These are phyloP conservation scores for Mediolabrus comicus DNA, from an alignment of 108 stramenopile species.

Conservation along the genomic window DNA sequence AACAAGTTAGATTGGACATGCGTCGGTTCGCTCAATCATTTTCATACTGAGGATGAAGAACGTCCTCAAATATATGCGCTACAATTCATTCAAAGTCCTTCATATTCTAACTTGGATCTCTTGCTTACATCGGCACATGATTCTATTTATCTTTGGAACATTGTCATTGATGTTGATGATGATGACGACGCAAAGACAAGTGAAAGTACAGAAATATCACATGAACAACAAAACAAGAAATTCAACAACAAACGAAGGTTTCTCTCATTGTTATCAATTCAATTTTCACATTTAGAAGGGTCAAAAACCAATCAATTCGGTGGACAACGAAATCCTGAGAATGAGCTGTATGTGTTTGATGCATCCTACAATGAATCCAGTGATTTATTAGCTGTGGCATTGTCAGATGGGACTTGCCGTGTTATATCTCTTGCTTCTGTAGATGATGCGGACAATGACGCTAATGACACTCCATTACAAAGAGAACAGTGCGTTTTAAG, in stretches of 20 bases:
- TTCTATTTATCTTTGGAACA: slow-evolving; percentile 77
- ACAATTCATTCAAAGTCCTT: slow-evolving; percentile 62
- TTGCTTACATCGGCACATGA: slow-evolving; percentile 82
- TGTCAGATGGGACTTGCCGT: slow-evolving; percentile 79
- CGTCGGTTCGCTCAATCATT: slow-evolving; percentile 40
- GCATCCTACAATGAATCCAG: slow-evolving; percentile 65
- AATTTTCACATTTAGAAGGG: slow-evolving; percentile 25
- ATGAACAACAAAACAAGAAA: not conserved
- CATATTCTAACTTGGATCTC: slow-evolving; percentile 34
- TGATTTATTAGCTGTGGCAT: slow-evolving; percentile 75
- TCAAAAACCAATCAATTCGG: slow-evolving; percentile 53
- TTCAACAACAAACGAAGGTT: slow-evolving; percentile 25
- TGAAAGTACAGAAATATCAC: not conserved
- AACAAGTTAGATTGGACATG: slow-evolving; percentile 31
- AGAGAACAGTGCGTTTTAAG: slow-evolving; percentile 30
- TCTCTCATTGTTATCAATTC: slow-evolving; percentile 15
- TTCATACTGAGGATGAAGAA: slow-evolving; percentile 33
- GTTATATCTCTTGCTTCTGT: slow-evolving; percentile 5
- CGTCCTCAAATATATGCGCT: slow-evolving; percentile 80
- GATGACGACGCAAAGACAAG: not conserved
- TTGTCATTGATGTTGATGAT: not conserved
- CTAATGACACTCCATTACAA: not conserved
- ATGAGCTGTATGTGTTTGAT: slow-evolving; percentile 79
- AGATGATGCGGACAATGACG: not conserved
- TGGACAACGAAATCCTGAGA: slow-evolving; percentile 81